Base-by-base conservation (phyloP, 202 grass and related monocot genomes). In the Zizania palustris region DNA sequence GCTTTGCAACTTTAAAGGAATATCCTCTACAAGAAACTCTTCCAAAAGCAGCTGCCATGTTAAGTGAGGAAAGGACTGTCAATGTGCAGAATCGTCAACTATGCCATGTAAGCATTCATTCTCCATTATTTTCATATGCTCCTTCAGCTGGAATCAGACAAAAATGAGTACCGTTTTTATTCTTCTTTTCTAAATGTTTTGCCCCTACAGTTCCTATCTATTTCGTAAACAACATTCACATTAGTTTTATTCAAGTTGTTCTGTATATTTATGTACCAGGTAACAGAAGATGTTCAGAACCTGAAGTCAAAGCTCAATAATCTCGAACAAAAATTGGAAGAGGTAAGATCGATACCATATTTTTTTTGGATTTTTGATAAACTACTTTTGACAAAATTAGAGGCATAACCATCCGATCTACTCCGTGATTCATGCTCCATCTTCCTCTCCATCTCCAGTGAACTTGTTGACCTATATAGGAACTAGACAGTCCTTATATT, bases 271-370 rank as follows among this genome's bases (percentile, higher is more conserved):
- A 28, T 75, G 57, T 74, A 78, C 66, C 83, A 99, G 96, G 92
- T 96, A 83, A 90, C 80, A 8, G 87, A 96, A 82, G 96, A 95
- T 83, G 85, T 96, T 79, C 85, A 89, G 67, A 90, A 99, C 88
- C 46, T 99, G 84, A 91, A 87, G 82, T 93, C 78, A 49, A 93
- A 99, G 82, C 78, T 99, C 69, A 87, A 81, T 22, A 76, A 53
- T 85, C 87, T 99, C 42, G 89, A 96, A 89, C 80, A 65, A n/a
- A 99, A 99, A 86, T 88, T 99, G 85, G 85, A 89, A 53, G 88
- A 92, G 85, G 96, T 99, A 75, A 89, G 84, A 78, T 65, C 41
- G 61, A 73, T 21, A 9, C 38, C 71, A 55, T 78, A 76, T 46
- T 55, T 48, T 68, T 46, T 66, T 28, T 28, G 28, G 28, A 28